Percentiles rank a stretch among this genome's conserved stretches.
These are phyloP conservation scores for Apiospora arundinis DNA, from an alignment of 2,329 filamentous ascomycete species.

Conservation along the genomic window DNA sequence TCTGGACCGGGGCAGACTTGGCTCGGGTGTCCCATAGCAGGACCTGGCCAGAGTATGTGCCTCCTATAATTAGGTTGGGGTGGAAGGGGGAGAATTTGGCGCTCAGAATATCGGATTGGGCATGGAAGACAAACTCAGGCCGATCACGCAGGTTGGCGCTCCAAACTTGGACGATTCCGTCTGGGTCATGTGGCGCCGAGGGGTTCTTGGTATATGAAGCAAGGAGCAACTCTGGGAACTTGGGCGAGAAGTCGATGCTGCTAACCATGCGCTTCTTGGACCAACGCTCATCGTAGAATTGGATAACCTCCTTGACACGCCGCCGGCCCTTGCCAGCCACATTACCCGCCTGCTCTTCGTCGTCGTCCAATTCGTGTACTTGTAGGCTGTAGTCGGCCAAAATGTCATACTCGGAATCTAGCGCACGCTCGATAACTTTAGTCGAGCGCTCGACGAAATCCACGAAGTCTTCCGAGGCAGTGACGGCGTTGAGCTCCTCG, in stretches of 20 bases:
- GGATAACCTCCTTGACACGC: constrained; percentile 83
- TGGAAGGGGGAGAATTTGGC: constrained; percentile 99
- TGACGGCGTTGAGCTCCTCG: constrained; percentile 90
- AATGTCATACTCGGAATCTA: constrained; percentile 97
- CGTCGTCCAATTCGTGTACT: constrained; percentile 76
- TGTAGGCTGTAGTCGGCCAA: constrained; percentile 91
- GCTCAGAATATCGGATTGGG: constrained; percentile 91
- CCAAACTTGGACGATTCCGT: constrained; percentile 95
- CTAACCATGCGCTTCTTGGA: constrained; percentile 98
- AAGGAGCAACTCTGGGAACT: constrained; percentile 90
- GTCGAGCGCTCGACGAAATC: constrained; percentile 95
- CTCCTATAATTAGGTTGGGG: constrained; percentile 93
- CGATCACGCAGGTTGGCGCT: constrained; percentile 93
- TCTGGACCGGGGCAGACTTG: constrained; percentile 88
- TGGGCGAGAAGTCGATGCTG: constrained; percentile 92
- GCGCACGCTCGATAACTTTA: constrained; percentile 93
- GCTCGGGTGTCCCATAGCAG: constrained; percentile 96
- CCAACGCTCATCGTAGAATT: constrained; percentile 95
- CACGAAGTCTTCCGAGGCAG: constrained; percentile 89
- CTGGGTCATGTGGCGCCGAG: constrained; percentile 89
- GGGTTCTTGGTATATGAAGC: constrained; percentile 98
- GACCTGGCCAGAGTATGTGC: constrained; percentile 95
- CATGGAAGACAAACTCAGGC: constrained; percentile 95
- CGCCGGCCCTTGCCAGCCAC: constrained; percentile 74
- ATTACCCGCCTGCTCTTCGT: constrained; percentile 78